Base-by-base conservation (phyloP, 495 filamentous ascomycete species). In the Penicillium riverlandense region DNA sequence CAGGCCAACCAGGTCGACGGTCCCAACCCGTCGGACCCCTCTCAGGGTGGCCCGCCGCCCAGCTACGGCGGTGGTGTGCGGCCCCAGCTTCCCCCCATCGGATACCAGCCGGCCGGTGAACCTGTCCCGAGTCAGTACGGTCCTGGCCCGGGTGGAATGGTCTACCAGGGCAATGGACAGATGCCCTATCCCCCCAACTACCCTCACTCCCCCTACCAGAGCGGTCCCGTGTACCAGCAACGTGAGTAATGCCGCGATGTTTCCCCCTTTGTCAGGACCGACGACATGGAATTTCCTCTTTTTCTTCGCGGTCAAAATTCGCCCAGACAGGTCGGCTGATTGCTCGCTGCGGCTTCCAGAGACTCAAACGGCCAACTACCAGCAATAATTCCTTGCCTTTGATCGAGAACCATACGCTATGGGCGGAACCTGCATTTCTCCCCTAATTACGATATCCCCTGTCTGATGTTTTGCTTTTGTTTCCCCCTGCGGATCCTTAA, bases 81-180 rank as follows among this genome's bases (percentile, higher is more conserved):
- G 27, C 78, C 84, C 49, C 87, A 91, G 58, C 71, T 96, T 13
- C 90, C 90, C 14, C 90, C 90, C 8, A 91, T 96, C 59, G 88
- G 85, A 7, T 95, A 92, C 56, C 78, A 83, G 55, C 74, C 78
- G 38, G 76, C 82, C 15, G 78, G 79, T 36, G 75, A 69, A 47
- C 77, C 80, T 53, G 76, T 78, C 34, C 70, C 80, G 27, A 70
- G 71, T 35, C 82, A 83, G 43, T 92, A 94, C 55, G 73, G 79
- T 27, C 78, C 78, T 34, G 76, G 79, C n/a, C 65, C 63, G 12
- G 65, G 69, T 48, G 68, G 69, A 8, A 74, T 77, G 66, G 71
- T 75, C 38, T 75, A 76, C 43, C 78, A 79, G 49, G 76, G 71
- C 44, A 79, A 79, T 48, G 83, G 82, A 46, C 75, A 84, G 45